Evolutionary conservation across 2,329 filamentous ascomycete genomes (phyloP).

Genomic region (Neoascochyta sp.): DNA sequence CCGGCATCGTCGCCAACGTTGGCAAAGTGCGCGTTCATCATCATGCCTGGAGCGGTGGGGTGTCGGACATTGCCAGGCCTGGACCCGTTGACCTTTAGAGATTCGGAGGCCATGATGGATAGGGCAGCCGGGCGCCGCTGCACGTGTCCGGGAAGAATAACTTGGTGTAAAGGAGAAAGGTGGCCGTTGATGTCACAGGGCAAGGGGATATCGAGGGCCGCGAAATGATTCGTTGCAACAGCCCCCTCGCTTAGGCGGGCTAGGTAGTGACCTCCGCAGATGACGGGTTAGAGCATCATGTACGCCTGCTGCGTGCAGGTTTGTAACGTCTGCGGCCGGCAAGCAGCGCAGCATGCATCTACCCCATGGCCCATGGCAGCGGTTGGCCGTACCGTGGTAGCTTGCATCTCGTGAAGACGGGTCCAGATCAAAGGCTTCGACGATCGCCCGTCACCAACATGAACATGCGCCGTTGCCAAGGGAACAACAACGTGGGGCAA

Average conservation of each 20-base stretch:
- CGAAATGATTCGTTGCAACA: constrained; percentile 29
- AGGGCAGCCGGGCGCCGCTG: constrained; percentile 21
- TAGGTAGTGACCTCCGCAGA: constrained; percentile 22
- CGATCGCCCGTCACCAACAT: too few relatives aligned
- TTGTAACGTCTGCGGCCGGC: too few relatives aligned
- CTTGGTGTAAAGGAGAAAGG: constrained; percentile 27
- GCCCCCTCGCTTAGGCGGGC: constrained; percentile 29
- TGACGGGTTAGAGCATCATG: constrained; percentile 27
- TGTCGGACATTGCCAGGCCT: constrained; percentile 38
- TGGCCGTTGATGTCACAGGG: constrained; percentile 40
- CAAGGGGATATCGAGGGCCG: constrained; percentile 19
- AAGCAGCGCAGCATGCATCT: too few relatives aligned
- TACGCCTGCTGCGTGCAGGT: constrained; percentile 5
- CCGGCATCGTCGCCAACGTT: constrained; percentile 62
- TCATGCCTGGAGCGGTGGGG: constrained; percentile 44
- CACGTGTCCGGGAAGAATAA: constrained; percentile 34
- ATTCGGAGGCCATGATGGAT: constrained; percentile 28
- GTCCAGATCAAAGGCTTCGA: too few relatives aligned
- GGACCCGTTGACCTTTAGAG: constrained; percentile 34
- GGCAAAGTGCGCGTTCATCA: constrained; percentile 79
- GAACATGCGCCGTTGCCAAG: too few relatives aligned
- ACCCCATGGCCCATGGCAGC: too few relatives aligned
- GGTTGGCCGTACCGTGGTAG: too few relatives aligned
- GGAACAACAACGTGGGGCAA: too few relatives aligned
- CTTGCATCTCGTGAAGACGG: too few relatives aligned